Conservation (phyloP, 441 rosid genomes). For the Rhodomyrtus psidioides region DNA sequence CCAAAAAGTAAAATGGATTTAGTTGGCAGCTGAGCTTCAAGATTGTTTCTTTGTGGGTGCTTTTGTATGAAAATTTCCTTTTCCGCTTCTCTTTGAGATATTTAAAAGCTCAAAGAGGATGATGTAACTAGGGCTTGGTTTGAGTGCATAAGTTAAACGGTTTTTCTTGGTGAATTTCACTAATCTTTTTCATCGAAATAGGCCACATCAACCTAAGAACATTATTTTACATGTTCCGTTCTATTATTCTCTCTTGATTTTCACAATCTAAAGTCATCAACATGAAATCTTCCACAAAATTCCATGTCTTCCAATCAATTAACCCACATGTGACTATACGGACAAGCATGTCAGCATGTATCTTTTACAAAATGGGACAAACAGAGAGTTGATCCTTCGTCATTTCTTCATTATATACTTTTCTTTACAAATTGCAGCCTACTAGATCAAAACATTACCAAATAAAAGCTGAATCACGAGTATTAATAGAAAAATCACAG, state of each 20-base stretch:
- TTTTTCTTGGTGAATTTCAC: neutral
- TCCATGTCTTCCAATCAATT: neutral
- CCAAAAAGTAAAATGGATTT: neutral
- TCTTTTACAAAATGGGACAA: neutral
- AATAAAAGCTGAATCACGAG: neutral
- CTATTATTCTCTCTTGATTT: neutral
- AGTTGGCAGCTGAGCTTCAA: neutral
- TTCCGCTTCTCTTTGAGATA: neutral
- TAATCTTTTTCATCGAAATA: neutral
- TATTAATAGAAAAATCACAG: neutral
- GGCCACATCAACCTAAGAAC: neutral
- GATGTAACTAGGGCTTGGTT: neutral
- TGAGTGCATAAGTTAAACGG: neutral
- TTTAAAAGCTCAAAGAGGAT: neutral
- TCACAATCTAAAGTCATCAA: neutral
- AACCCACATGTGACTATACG: neutral
- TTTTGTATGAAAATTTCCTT: neutral
- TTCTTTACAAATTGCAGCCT: neutral
- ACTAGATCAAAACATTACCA: neutral
- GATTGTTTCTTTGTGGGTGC: neutral
- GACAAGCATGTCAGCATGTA: neutral
- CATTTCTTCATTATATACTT: neutral
- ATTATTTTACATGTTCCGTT: neutral
- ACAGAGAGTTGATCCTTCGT: neutral
- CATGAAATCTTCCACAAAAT: neutral